A percentile compares a stretch with the other conserved stretches of the same genome.
Conservation (phyloP, 306 rosid species). For the Fragaria vesca region DNA sequence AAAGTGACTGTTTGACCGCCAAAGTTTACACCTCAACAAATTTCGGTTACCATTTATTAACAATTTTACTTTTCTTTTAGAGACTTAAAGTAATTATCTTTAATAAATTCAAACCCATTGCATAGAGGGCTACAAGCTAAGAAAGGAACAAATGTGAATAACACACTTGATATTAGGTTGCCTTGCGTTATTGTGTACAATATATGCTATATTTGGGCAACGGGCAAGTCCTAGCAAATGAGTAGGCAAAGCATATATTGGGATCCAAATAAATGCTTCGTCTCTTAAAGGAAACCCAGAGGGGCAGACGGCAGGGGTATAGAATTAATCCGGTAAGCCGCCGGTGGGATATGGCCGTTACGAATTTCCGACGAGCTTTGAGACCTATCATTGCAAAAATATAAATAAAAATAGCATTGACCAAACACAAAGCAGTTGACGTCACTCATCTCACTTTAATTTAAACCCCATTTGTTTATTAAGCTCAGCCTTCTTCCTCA, state of each 20-base stretch:
- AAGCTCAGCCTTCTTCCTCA: not conserved
- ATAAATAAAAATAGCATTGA: slow-evolving; percentile 38
- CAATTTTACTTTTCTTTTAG: not conserved
- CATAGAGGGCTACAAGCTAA: not conserved
- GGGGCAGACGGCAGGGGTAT: not conserved
- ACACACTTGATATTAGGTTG: not conserved
- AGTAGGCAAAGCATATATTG: not conserved
- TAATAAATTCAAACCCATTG: not conserved
- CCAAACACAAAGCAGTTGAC: slow-evolving; percentile 44
- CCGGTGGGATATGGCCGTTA: slow-evolving; percentile 36
- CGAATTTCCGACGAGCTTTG: slow-evolving; percentile 30
- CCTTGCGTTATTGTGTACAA: not conserved
- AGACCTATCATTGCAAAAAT: slow-evolving; percentile 18
- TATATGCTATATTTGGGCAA: not conserved
- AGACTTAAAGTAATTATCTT: not conserved
- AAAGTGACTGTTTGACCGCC: not conserved
- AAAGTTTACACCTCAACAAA: not conserved
- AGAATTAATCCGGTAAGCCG: not conserved
- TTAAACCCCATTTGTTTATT: slow-evolving; percentile 3
- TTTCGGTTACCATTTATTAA: not conserved
- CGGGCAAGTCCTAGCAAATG: not conserved
- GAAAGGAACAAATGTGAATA: not conserved
- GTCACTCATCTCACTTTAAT: slow-evolving; percentile 19
- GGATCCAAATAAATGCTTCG: slow-evolving; percentile 3
- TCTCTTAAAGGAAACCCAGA: not conserved